Evolutionary conservation across 768 basidiomycete genomes (phyloP).

Genomic region (Leccinellum luteum): DNA sequence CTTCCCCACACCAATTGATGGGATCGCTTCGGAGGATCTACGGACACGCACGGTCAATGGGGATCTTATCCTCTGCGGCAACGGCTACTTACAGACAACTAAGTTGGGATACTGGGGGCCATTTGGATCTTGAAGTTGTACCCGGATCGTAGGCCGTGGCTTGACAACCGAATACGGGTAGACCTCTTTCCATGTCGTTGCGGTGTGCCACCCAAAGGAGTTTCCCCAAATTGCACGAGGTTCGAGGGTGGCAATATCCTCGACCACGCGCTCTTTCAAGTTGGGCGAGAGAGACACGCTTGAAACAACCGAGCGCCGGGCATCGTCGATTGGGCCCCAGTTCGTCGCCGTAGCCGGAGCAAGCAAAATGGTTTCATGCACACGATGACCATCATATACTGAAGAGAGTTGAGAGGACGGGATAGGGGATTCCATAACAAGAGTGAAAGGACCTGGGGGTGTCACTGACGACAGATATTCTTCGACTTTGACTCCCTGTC

Average conservation of each 20-base stretch:
- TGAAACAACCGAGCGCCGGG: slow-evolving; percentile 33
- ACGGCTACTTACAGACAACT: slow-evolving; percentile 29
- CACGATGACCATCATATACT: slow-evolving; percentile 51
- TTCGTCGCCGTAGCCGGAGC: slow-evolving; percentile 44
- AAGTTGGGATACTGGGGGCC: slow-evolving; percentile 25
- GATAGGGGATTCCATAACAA: slow-evolving; percentile 38
- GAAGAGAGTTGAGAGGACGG: slow-evolving; percentile 46
- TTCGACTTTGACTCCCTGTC: slow-evolving; percentile 39
- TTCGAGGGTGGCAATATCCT: slow-evolving; percentile 10
- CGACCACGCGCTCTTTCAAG: slow-evolving; percentile 46
- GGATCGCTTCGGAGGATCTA: slow-evolving; percentile 31
- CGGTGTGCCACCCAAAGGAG: slow-evolving; percentile 24
- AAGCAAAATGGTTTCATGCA: slow-evolving; percentile 52
- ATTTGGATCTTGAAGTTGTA: slow-evolving; percentile 9
- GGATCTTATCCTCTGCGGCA: background rate
- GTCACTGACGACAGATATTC: slow-evolving; percentile 69
- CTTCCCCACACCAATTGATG: slow-evolving; percentile 8
- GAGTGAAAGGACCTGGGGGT: slow-evolving; percentile 55
- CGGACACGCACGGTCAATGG: background rate
- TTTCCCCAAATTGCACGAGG: slow-evolving; percentile 18
- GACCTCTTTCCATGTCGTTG: slow-evolving; percentile 19
- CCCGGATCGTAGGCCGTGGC: background rate
- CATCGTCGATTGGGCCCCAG: slow-evolving; percentile 49
- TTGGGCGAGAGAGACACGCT: slow-evolving; percentile 51
- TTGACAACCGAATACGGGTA: slow-evolving; percentile 15